A percentile compares a stretch with the other conserved stretches of the same genome.
Conservation (phyloP, 306 rosid species). For the Begonia loranthoides region DNA sequence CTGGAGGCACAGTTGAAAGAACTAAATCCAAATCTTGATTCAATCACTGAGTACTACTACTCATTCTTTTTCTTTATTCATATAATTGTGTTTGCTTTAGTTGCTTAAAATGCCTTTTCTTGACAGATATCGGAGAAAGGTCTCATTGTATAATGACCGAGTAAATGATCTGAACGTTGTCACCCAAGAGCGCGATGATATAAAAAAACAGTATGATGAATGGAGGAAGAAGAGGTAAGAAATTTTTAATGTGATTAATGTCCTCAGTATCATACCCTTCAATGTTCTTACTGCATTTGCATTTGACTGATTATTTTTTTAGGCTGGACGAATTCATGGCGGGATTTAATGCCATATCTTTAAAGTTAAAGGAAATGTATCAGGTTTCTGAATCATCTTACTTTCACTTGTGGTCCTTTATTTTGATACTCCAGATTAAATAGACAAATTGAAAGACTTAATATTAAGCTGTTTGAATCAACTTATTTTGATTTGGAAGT, state of each 20-base stretch:
- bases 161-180: constrained; percentile 77
- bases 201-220: constrained; percentile 78
- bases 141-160: constrained; percentile 62
- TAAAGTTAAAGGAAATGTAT: constrained; percentile 90
- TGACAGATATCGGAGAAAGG: constrained; percentile 68
- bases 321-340: constrained; percentile 98
- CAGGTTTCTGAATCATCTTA: constrained; percentile 43
- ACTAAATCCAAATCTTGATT: constrained; percentile 96
- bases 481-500: too few relatives aligned
- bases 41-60: constrained; percentile 68
- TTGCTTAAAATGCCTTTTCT: constrained; percentile 6
- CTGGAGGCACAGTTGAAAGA: constrained; percentile 85
- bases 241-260: background rate
- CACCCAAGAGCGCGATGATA: constrained; percentile 72
- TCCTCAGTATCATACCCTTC: background rate
- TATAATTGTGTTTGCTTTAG: background rate
- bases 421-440: too few relatives aligned
- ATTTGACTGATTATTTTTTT: constrained; percentile 5
- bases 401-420: background rate
- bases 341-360: constrained; percentile 84
- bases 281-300: background rate
- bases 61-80: constrained; percentile 7
- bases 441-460: too few relatives aligned
- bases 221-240: constrained; percentile 76
- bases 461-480: too few relatives aligned